Conservation (phyloP, 306 rosid genomes). For the Cucurbita pepo region DNA sequence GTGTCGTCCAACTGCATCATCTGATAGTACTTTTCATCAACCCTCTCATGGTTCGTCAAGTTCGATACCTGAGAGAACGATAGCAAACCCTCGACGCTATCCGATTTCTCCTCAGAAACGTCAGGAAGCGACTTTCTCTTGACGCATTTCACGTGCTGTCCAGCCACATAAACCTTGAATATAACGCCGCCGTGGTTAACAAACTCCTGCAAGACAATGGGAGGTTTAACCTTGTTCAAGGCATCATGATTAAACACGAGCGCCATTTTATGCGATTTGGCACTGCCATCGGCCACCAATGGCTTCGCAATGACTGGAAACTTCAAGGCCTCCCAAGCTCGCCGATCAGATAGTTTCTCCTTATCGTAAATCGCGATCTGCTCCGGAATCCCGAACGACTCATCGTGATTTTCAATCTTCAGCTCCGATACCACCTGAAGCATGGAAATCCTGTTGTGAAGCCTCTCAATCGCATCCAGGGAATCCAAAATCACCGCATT, state of each 20-base stretch:
- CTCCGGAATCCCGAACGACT: slow-evolving; percentile 80
- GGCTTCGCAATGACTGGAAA: slow-evolving; percentile 84
- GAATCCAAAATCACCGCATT: slow-evolving; percentile 49
- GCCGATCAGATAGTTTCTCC: slow-evolving; percentile 44
- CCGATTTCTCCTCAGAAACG: slow-evolving; percentile 49
- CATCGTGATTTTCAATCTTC: slow-evolving; percentile 23
- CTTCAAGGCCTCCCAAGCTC: slow-evolving; percentile 48
- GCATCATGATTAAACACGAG: slow-evolving; percentile 49
- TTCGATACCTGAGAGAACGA: slow-evolving; percentile 84
- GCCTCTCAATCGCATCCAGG: slow-evolving; percentile 65
- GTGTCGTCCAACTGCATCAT: slow-evolving; percentile 63
- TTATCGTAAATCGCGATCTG: slow-evolving; percentile 74
- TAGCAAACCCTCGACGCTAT: slow-evolving; percentile 33
- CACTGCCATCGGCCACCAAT: slow-evolving; percentile 78
- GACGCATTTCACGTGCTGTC: slow-evolving; percentile 57
- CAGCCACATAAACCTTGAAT: slow-evolving; percentile 78
- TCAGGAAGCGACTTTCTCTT: slow-evolving; percentile 84
- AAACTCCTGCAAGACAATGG: slow-evolving; percentile 75
- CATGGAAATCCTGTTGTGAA: slow-evolving; percentile 86
- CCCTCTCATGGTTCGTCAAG: slow-evolving; percentile 32
- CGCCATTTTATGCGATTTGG: slow-evolving; percentile 79
- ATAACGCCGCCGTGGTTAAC: slow-evolving; percentile 92
- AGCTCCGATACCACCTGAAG: slow-evolving; percentile 83
- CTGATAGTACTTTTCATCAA: slow-evolving; percentile 56
- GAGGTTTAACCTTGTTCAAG: slow-evolving; percentile 56